phyloP scores from a whole-genome alignment of 2,329 filamentous ascomycete species.

The Paradendryphiella salina region DNA sequence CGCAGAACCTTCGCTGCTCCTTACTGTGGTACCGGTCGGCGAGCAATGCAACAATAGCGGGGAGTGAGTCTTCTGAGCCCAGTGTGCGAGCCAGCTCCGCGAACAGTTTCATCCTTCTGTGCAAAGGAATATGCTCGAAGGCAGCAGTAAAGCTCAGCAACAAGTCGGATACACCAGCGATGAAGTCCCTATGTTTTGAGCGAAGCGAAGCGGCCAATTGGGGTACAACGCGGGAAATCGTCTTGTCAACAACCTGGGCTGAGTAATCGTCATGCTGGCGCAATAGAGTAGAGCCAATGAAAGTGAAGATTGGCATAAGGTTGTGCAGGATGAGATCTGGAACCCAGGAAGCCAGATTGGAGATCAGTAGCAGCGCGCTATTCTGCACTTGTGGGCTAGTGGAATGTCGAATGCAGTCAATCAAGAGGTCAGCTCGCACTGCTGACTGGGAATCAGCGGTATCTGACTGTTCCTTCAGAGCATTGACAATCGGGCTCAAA shows the following conservation, averaged over 20 bases:
- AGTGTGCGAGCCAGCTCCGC: constrained; percentile 82
- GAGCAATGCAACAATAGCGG: constrained; percentile 84
- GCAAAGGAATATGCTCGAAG: constrained; percentile 91
- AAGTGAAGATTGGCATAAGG: constrained; percentile 98
- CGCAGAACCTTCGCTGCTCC: constrained; percentile 74
- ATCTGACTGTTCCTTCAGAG: constrained; percentile 60
- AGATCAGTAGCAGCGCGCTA: constrained; percentile 82
- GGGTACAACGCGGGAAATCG: constrained; percentile 90
- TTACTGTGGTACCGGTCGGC: constrained; percentile 85
- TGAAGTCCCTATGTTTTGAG: constrained; percentile 73
- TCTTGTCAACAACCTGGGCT: constrained; percentile 90
- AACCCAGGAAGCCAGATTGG: constrained; percentile 80
- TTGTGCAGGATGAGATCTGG: constrained; percentile 93
- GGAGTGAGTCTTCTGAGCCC: constrained; percentile 83
- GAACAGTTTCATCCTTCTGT: constrained; percentile 81
- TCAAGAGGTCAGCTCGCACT: constrained; percentile 85
- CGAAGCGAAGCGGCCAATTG: constrained; percentile 84
- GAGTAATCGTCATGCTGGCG: constrained; percentile 96
- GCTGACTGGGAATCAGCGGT: constrained; percentile 74
- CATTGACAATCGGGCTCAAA: constrained; percentile 80
- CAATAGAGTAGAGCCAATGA: constrained; percentile 90
- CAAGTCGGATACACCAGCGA: constrained; percentile 83
- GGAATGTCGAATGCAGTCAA: constrained; percentile 91
- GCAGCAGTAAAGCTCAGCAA: constrained; percentile 95
- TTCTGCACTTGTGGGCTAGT: constrained; percentile 94